A percentile compares a stretch with the other conserved stretches of the same genome.
Conservation (phyloP, 495 filamentous ascomycete species). For the Staphylotrichum longicolle region DNA sequence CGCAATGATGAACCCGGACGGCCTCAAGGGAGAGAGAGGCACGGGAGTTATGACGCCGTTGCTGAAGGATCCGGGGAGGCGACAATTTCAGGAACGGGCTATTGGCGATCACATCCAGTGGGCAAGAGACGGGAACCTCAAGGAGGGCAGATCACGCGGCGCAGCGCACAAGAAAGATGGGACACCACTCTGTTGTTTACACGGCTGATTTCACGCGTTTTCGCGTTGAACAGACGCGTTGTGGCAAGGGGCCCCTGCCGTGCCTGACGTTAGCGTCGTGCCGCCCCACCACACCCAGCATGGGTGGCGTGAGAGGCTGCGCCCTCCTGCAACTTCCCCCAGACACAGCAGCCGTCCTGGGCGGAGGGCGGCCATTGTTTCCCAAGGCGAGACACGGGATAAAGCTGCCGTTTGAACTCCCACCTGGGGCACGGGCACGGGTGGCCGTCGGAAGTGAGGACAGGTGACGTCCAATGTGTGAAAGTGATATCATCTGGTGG, state of each 20-base stretch:
- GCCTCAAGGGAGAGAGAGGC: conserved; percentile 9
- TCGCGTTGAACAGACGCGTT: conserved; percentile 28
- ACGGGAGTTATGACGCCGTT: conserved; percentile 7
- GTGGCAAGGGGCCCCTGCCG: conserved; percentile 22
- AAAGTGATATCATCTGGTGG: conserved; percentile 7
- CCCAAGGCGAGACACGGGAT: not conserved
- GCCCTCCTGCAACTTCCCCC: conserved; percentile 11
- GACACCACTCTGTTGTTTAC: conserved; percentile 30
- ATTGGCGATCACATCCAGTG: conserved; percentile 21
- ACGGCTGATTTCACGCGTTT: conserved; percentile 23
- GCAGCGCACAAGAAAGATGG: conserved; percentile 21
- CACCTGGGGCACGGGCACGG: not conserved
- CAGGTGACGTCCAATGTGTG: not conserved
- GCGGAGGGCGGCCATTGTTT: conserved; percentile 9
- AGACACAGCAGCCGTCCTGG: not conserved
- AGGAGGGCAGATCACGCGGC: conserved; percentile 24
- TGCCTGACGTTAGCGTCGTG: conserved; percentile 21
- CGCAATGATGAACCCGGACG: conserved; percentile 18
- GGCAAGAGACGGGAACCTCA: conserved; percentile 10
- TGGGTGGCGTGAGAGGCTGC: conserved; percentile 22
- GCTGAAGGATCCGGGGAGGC: conserved; percentile 8
- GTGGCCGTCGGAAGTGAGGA: not conserved
- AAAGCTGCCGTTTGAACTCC: not conserved
- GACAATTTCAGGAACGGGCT: conserved; percentile 4
- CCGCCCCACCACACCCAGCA: conserved; percentile 15